Base-by-base conservation (phyloP, 306 rosid species). In the Quercus gilva region DNA sequence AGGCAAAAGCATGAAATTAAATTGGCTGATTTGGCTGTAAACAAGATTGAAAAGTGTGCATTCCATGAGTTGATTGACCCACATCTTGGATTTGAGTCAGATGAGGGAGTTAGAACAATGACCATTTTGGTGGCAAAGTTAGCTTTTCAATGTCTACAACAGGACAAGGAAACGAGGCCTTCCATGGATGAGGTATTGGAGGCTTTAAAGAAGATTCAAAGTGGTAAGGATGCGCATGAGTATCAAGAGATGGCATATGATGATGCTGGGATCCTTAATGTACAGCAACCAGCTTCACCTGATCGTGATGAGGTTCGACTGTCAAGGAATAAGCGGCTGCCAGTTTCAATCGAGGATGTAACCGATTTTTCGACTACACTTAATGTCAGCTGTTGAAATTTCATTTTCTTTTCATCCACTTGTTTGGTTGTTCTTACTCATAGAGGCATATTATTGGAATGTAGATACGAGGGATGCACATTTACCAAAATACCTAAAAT, bases 81-180 rank as follows among this genome's bases (percentile, higher is more conserved):
- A 28, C 55, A 82, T 55, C 87, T 91, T 29, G 97, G 97, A 21
- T 90, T 87, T 73, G 86, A 85, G 67, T 76, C 87, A 2, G 90
- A 91, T 64, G 49, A 72, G 26, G 85, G 79, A 25, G 71, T 86
- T 45, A 75, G 76, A 73, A 84, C 85, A 85, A 85, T 82, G 93
- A 67, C 85, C 69, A 81, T 75, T 67, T 83, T 77, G n/a, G 92
- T 90, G 20, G 94, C 93, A 3, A 85, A 80, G 57, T 82, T 93
- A 84, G 98, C 94, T 33, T 90, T 91, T 74, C 92, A 25, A 6
- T 93, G 97, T 69, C 64, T 93, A 65, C 93, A 86, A 76, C 84
- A 83, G 84, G 88, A 91, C 86, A 87, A 76, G 83, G 93, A 88
- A 33, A 63, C 81, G 31, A 90, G 98, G 75, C 97, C 98, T 72